Evolutionary conservation across 2,329 filamentous ascomycete genomes (phyloP).

Genomic region (Teratosphaeria gauchensis): DNA sequence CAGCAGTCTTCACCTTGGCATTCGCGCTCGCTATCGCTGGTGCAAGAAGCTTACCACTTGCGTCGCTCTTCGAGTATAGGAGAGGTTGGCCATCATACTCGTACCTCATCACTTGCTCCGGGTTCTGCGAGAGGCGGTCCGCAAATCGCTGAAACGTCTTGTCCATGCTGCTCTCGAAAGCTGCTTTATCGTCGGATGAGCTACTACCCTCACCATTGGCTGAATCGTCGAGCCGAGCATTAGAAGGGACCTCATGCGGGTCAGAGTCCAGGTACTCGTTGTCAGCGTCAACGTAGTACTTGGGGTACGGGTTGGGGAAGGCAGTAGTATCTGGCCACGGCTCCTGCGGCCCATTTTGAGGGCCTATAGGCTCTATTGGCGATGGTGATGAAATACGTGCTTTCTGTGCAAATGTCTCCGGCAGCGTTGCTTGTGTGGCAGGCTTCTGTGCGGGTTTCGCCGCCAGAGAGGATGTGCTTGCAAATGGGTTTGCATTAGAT

Average conservation of each 20-base stretch:
- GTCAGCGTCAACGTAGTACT: constrained; percentile 76
- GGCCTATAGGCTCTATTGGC: constrained; percentile 18
- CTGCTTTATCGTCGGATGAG: constrained; percentile 34
- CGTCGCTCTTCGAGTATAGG: constrained; percentile 70
- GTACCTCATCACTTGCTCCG: constrained; percentile 43
- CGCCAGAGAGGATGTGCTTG: constrained; percentile 36
- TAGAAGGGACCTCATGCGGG: constrained; percentile 31
- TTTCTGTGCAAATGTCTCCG: constrained; percentile 25
- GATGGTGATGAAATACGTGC: constrained; percentile 22
- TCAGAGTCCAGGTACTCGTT: constrained; percentile 70
- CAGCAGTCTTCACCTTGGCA: constrained; percentile 13
- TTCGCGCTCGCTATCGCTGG: constrained; percentile 19
- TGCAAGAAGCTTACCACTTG: constrained; percentile 56
- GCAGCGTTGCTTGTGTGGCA: constrained; percentile 10
- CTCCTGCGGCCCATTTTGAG: constrained; percentile 34
- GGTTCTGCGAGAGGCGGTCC: constrained; percentile 41
- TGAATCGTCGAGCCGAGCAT: constrained; percentile 17
- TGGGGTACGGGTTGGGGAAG: constrained; percentile 63
- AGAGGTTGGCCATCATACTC: constrained; percentile 45
- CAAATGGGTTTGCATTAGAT: constrained; percentile 47
- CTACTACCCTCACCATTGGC: constrained; percentile 16
- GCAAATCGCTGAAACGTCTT: constrained; percentile 43
- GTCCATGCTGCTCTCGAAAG: constrained; percentile 41
- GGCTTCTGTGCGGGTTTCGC: constrained; percentile 34
- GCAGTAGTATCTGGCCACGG: constrained; percentile 64